Evolutionary conservation across 352 stramenopile genomes (phyloP).

Genomic region (Globisporangium carolinianum): DNA sequence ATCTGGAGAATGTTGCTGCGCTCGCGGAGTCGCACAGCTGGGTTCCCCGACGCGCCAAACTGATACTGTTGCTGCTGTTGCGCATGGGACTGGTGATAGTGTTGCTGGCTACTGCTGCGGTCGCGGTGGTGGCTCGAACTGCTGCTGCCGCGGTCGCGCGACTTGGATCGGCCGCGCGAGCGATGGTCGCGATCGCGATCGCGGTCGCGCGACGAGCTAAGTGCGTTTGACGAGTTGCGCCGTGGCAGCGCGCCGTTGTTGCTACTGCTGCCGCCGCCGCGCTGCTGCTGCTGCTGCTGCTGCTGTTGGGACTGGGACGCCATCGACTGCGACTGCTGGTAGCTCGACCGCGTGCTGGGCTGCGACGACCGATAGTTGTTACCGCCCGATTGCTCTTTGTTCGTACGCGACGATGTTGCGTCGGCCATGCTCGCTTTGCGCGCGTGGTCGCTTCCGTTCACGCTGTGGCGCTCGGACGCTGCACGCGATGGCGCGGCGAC

Average conservation of each 20-base stretch:
- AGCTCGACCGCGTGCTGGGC: conserved; percentile 2
- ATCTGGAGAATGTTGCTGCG: conserved; percentile 71
- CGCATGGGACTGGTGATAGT: neutral
- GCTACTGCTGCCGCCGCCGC: neutral
- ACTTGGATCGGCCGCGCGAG: conserved; percentile 2
- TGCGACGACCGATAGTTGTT: conserved; percentile 11
- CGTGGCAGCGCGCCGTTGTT: conserved; percentile 23
- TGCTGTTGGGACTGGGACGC: conserved; percentile 12
- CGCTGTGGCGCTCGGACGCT: conserved; percentile 6
- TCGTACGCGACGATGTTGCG: conserved; percentile 12
- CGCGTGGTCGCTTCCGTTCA: conserved; percentile 7
- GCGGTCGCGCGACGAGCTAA: conserved; percentile 5
- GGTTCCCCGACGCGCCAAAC: conserved; percentile 41
- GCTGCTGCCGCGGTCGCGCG: conserved; percentile 2
- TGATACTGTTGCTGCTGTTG: conserved; percentile 18
- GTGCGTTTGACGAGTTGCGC: conserved; percentile 38
- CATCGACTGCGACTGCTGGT: conserved; percentile 8
- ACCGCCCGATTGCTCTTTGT: conserved; percentile 6
- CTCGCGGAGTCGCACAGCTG: conserved; percentile 48
- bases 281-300: conserved; percentile 4
- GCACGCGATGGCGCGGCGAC: neutral
- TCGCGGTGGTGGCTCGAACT: conserved; percentile 8
- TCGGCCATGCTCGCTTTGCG: conserved; percentile 6
- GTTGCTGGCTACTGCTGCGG: conserved; percentile 1
- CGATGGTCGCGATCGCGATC: conserved; percentile 1